These are phyloP conservation scores for Alnus rubra DNA, from an alignment of 306 rosid species.

Conservation along the genomic window DNA sequence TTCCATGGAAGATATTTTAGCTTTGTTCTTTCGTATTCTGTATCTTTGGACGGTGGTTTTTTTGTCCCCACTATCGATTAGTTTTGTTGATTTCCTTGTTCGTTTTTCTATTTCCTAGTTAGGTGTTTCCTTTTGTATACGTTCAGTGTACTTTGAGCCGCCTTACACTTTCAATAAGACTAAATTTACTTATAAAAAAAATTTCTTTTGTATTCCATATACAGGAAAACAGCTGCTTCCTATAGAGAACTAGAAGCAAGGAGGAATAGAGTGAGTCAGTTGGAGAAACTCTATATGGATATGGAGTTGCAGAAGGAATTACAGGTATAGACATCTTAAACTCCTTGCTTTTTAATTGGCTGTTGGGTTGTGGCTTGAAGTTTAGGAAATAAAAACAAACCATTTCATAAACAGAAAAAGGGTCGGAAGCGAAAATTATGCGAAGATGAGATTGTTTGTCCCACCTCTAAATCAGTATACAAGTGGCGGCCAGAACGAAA, in stretches of 20 bases:
- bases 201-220: not conserved
- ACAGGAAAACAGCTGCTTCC: constrained; percentile 58
- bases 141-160: too few relatives aligned
- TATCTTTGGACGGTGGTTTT: too few relatives aligned
- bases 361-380: not conserved
- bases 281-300: constrained; percentile 70
- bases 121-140: too few relatives aligned
- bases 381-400: constrained; percentile 8
- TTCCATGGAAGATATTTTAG: too few relatives aligned
- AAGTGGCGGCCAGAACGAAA: constrained; percentile 81
- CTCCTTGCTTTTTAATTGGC: not conserved
- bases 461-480: constrained; percentile 59
- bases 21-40: too few relatives aligned
- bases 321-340: constrained; percentile 47
- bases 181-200: too few relatives aligned
- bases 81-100: too few relatives aligned
- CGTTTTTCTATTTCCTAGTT: too few relatives aligned
- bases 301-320: constrained; percentile 79
- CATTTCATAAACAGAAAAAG: constrained; percentile 38
- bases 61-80: too few relatives aligned
- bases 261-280: constrained; percentile 50
- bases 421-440: constrained; percentile 73
- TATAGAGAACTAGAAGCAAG: constrained; percentile 66
- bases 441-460: constrained; percentile 66
- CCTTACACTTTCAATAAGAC: too few relatives aligned